Evolutionary conservation across 352 stramenopile species (phyloP), one percentile per base, ranked within the genome.

Genomic region (Blastocystis sp.): DNA sequence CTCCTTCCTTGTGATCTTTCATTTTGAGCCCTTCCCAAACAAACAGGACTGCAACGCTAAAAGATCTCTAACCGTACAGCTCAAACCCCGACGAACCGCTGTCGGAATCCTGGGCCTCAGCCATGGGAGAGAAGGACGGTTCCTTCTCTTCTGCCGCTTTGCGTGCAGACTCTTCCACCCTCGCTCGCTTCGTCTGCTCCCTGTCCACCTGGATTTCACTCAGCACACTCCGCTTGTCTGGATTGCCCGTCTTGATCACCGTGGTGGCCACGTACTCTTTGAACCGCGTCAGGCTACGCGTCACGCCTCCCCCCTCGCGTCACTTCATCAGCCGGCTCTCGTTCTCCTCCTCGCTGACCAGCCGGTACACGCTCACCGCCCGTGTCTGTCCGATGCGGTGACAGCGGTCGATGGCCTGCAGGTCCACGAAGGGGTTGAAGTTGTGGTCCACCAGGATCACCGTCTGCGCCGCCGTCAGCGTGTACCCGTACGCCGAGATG

Each of bases 321-420:
- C 42, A 74, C 64, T 74, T 74, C 74, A 84, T 84, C 6, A 84
- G 1, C 10, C 74, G 54, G 21, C 19, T 43, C 57, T 84, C 74
- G 45, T 84, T 84, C n/a, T 52, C 19, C 42, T 84, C 74, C 2
- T 84, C 42, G 40, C 74, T 84, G 19, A 84, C 52, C 3, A 96
- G 96, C 61, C 94, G 92, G 89, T 95, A 94, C 28, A 97, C 94
- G 10, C 93, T 77, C 57, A 98, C 94, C 57, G 92, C 90, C 48
- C 93, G 91, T 0, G 90, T 91, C 90, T 97, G 94, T 1, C 94
- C 94, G 9, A 97, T 89, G 0, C 94, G 93, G 74, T 97, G 94
- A 43, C 95, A 93, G 62, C 94, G 92, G 91, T 98, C 95, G 63
- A 98, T 94, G 0, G 95, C 95, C 90, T 98, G 95, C 40, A 95